These are phyloP conservation scores for Tarenaya hassleriana DNA, from an alignment of 345 rosid genomes.

Conservation along the genomic window DNA sequence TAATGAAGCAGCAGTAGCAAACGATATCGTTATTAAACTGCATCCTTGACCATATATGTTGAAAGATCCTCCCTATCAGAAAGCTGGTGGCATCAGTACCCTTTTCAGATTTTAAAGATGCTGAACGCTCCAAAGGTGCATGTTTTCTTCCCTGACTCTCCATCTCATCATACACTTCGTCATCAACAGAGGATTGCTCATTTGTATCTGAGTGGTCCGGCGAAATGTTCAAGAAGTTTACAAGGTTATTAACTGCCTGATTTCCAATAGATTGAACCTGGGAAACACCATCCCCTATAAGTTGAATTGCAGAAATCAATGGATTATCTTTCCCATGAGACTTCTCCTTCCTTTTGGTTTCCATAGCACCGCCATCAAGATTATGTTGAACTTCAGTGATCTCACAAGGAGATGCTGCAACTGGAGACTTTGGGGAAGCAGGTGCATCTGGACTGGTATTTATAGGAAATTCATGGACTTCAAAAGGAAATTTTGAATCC, in stretches of 20 bases:
- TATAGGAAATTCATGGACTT: slow-evolving; percentile 40
- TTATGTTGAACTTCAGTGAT: slow-evolving; percentile 65
- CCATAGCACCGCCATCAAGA: slow-evolving; percentile 33
- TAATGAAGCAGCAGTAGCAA: slow-evolving; percentile 82
- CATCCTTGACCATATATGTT: slow-evolving; percentile 94
- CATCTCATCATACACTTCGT: slow-evolving; percentile 51
- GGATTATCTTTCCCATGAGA: slow-evolving; percentile 61
- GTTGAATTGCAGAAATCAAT: slow-evolving; percentile 79
- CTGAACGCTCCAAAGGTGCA: slow-evolving; percentile 43
- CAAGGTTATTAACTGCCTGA: slow-evolving; percentile 90
- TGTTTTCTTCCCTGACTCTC: slow-evolving; percentile 50
- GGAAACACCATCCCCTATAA: slow-evolving; percentile 90
- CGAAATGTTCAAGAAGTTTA: slow-evolving; percentile 64
- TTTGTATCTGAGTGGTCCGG: slow-evolving; percentile 59
- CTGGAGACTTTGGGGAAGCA: slow-evolving; percentile 38
- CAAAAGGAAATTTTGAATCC: slow-evolving; percentile 40
- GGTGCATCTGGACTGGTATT: slow-evolving; percentile 30
- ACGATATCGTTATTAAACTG: slow-evolving; percentile 79
- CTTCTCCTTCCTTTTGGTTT: slow-evolving; percentile 42
- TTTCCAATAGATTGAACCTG: slow-evolving; percentile 95
- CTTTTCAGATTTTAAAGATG: slow-evolving; percentile 77
- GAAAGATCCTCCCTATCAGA: slow-evolving; percentile 85
- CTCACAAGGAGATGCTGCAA: slow-evolving; percentile 51
- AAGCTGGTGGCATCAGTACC: slow-evolving; percentile 83
- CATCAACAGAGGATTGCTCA: slow-evolving; percentile 48